Base-by-base conservation (phyloP, 2,329 filamentous ascomycete genomes). In the Pezicula carpinea region DNA sequence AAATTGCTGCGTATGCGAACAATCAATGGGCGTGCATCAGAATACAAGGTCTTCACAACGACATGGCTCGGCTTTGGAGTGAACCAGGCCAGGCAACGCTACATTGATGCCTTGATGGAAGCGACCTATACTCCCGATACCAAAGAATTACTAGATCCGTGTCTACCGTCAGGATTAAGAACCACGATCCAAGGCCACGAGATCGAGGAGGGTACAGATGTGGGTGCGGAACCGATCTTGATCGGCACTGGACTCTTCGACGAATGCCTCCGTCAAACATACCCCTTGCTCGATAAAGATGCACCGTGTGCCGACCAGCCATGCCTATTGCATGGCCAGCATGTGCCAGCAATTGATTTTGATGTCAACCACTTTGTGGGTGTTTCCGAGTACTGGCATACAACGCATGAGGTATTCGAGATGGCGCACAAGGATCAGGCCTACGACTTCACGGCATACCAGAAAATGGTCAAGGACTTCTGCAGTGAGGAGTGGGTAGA, bases 31-130 rank as follows among this genome's bases (percentile, higher is more conserved):
- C 74, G 80, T 1, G 69, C 84, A 0, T 69, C 83, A 40, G 93
- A 99, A 62, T 88, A 96, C 69, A 83, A 80, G 55, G 87, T 99
- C 3, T 99, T 99, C 64, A 91, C 95, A 0, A 91, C 92, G 1
- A 96, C 93, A 0, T 99, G 93, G 93, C 76, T 99, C 5, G 92
- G 92, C 0, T 99, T 96, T 62, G 93, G 93, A n/a, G 92, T 95
- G 23, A 93, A 96, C 55, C 85, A 96, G 69, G 93, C 95, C 4
- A 82, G 93, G 39, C 76, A 85, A 56, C 79, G 91, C 47, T 99
- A 95, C 59, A 73, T 97, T n/a, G 76, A 90, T 50, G 74, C 79
- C 4, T 69, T 99, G n/a, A 66, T 85, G 47, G 80, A 87, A 29
- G 76, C 82, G 1, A 85, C 83, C 53, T 72, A 70, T n/a, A 74